phyloP scores from a whole-genome alignment of 148 eudicot species.

The Heliamphora exappendiculata region DNA sequence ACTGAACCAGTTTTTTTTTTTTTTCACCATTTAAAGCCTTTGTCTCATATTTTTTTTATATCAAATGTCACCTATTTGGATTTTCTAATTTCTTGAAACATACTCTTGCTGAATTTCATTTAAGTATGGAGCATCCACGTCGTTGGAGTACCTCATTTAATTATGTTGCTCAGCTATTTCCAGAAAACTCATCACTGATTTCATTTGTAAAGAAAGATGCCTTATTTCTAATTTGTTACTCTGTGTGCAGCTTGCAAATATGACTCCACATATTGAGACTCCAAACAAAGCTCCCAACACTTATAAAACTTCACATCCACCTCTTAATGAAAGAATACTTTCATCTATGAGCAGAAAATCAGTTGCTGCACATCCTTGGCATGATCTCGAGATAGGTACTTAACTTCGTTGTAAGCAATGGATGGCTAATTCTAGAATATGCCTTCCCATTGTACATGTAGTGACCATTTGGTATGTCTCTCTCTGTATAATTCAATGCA shows the following conservation, averaged over 20 bases:
- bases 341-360: slow-evolving; percentile 69
- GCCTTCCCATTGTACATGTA: background rate
- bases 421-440: slow-evolving; percentile 1
- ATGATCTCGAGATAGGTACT: slow-evolving; percentile 81
- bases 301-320: slow-evolving; percentile 27
- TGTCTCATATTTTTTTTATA: background rate
- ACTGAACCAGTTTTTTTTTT: background rate
- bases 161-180: background rate
- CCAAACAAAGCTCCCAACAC: slow-evolving; percentile 23
- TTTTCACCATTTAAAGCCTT: background rate
- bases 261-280: slow-evolving; percentile 56
- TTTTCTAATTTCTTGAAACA: background rate
- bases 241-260: slow-evolving; percentile 22
- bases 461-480: slow-evolving; percentile 1
- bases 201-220: background rate
- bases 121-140: background rate
- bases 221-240: background rate
- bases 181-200: background rate
- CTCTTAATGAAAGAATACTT: slow-evolving; percentile 62
- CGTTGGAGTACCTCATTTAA: background rate
- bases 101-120: background rate
- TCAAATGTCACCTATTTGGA: background rate
- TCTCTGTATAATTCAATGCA: slow-evolving; percentile 25
- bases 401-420: background rate
- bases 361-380: slow-evolving; percentile 87